These are phyloP conservation scores for Sporothrix curviconia DNA, from an alignment of 2,329 filamentous ascomycete species.

Conservation along the genomic window DNA sequence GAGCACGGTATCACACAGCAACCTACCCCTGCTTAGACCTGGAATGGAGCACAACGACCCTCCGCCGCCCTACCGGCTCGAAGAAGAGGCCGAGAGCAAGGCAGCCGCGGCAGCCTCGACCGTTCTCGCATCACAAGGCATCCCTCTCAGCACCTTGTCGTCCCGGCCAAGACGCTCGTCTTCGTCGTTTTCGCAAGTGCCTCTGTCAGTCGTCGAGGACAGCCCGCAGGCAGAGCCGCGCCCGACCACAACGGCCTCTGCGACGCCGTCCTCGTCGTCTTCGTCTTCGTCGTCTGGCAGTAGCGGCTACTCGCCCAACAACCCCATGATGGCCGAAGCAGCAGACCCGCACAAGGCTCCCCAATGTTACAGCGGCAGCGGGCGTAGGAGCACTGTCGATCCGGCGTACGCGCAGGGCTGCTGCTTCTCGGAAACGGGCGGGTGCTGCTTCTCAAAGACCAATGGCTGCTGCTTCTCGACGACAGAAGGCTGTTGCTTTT, in stretches of 20 bases:
- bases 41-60: not conserved
- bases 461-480: slow-evolving; percentile 11
- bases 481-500: no score
- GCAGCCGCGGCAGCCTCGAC: not conserved
- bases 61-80: slow-evolving; percentile 2
- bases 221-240: not conserved
- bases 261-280: not conserved
- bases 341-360: not conserved
- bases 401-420: slow-evolving; percentile 5
- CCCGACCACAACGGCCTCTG: not conserved
- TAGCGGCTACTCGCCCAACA: not conserved
- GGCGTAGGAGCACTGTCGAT: not conserved
- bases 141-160: not conserved
- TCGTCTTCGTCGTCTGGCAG: not conserved
- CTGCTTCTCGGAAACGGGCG: slow-evolving; percentile 5
- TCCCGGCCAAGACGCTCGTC: not conserved
- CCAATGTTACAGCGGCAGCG: not conserved
- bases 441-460: slow-evolving; percentile 8
- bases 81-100: not conserved
- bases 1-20: not conserved
- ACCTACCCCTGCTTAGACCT: not conserved
- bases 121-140: not conserved
- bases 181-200: not conserved
- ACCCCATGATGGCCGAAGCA: not conserved
- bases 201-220: not conserved